These are phyloP conservation scores for Nissolia schottii DNA, from an alignment of 306 rosid genomes.

Conservation along the genomic window DNA sequence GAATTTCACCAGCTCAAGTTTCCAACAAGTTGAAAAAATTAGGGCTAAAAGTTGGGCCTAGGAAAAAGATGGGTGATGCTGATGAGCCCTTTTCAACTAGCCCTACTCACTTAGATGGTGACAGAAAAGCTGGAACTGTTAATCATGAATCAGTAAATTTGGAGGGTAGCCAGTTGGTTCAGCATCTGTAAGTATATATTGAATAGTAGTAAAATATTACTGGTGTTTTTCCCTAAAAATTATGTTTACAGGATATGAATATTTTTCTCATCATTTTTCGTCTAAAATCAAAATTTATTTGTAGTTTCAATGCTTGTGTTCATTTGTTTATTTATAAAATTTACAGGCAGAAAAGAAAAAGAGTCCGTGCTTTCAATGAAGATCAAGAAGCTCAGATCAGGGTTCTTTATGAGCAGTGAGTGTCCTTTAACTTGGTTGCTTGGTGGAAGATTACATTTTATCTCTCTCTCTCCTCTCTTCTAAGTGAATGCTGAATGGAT, in stretches of 20 bases:
- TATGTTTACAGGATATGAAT: not conserved
- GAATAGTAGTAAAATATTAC: slow-evolving; percentile 18
- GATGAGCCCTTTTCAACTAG: slow-evolving; percentile 28
- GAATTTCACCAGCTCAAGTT: slow-evolving; percentile 63
- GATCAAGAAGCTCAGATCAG: slow-evolving; percentile 70
- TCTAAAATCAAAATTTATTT: not conserved
- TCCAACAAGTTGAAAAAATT: slow-evolving; percentile 64
- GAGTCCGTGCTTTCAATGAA: slow-evolving; percentile 61
- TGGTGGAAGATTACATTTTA: slow-evolving; percentile 11
- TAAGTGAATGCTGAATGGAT: not conserved
- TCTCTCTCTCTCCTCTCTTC: slow-evolving; percentile 2
- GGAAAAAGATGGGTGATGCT: slow-evolving; percentile 37
- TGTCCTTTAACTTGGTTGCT: slow-evolving; percentile 31
- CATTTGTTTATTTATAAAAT: slow-evolving; percentile 14
- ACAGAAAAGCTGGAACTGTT: slow-evolving; percentile 10
- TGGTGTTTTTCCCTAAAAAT: not conserved
- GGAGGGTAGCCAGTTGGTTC: slow-evolving; percentile 35
- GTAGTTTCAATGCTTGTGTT: not conserved
- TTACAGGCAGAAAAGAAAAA: slow-evolving; percentile 59
- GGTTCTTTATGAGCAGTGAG: slow-evolving; percentile 80
- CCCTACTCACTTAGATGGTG: slow-evolving; percentile 41
- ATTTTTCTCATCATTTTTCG: not conserved
- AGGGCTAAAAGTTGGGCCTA: slow-evolving; percentile 51
- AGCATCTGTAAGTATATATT: slow-evolving; percentile 49
- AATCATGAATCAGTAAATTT: slow-evolving; percentile 30